Conservation (phyloP, 73 alveolate genomes). For the Durusdinium trenchii region DNA sequence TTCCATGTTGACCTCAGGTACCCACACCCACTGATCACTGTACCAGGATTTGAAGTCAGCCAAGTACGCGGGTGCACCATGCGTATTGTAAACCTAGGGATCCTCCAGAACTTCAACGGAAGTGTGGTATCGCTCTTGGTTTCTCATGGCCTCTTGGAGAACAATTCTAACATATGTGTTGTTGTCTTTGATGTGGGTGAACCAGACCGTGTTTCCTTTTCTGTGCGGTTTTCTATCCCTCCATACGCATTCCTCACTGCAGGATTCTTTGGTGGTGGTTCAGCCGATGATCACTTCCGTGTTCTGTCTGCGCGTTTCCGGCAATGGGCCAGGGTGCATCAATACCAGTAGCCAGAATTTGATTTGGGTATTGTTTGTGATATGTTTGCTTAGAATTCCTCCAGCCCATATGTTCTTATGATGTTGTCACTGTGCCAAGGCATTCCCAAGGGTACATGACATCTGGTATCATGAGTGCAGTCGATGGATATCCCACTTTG, state of each 20-base stretch:
- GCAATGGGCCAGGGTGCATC: conserved; percentile 30
- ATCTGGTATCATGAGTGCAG: background rate
- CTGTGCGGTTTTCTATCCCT: no score
- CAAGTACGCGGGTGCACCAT: background rate
- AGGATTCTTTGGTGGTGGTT: background rate
- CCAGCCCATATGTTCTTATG: no score
- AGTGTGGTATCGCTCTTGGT: background rate
- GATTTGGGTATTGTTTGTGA: background rate
- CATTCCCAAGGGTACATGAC: background rate
- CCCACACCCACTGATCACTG: background rate
- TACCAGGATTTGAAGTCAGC: background rate
- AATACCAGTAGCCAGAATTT: background rate
- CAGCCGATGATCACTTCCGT: background rate
- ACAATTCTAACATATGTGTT: no score
- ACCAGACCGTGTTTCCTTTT: no score
- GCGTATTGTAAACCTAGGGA: conserved; percentile 7
- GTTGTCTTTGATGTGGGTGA: no score
- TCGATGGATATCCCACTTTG: background rate
- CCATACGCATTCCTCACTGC: no score
- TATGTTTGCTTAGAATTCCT: no score
- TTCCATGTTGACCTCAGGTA: background rate
- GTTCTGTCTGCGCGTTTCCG: background rate
- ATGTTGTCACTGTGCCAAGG: no score
- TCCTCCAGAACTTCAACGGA: background rate
- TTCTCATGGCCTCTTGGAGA: background rate